Evolutionary conservation across 306 rosid species (phyloP).

Genomic region (Adenanthera pavonina): DNA sequence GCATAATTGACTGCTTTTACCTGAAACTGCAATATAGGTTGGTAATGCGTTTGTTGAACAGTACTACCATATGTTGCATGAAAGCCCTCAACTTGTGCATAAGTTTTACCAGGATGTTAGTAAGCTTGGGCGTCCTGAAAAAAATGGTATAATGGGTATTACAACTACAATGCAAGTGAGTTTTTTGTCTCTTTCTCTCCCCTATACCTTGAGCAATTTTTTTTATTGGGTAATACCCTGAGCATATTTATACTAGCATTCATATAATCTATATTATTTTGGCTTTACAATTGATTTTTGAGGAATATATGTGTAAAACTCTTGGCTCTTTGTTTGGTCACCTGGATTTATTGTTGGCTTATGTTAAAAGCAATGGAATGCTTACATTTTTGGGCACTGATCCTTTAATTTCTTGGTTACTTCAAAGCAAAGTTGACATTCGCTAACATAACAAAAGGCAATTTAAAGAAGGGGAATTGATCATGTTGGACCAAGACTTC

Average conservation of each 20-base stretch:
- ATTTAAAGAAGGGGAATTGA: background rate
- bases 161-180: constrained; percentile 84
- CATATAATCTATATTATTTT: background rate
- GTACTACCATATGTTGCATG: constrained; percentile 81
- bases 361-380: background rate
- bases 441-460: background rate
- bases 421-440: background rate
- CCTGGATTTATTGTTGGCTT: background rate
- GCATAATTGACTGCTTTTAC: constrained; percentile 16
- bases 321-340: background rate
- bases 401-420: background rate
- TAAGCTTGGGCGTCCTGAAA: constrained; percentile 79
- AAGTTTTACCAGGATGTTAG: constrained; percentile 84
- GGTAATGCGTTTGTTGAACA: constrained; percentile 91
- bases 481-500: background rate
- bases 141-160: constrained; percentile 65
- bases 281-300: background rate
- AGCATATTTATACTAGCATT: background rate
- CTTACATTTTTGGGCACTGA: background rate
- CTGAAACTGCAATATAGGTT: constrained; percentile 54
- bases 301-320: background rate
- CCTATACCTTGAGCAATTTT: background rate
- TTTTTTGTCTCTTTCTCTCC: background rate
- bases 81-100: constrained; percentile 80
- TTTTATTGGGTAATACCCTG: no score